Percentiles rank a stretch among this genome's conserved stretches.
phyloP scores from a whole-genome alignment of 495 filamentous ascomycete species.

The Penicillium goetzii region DNA sequence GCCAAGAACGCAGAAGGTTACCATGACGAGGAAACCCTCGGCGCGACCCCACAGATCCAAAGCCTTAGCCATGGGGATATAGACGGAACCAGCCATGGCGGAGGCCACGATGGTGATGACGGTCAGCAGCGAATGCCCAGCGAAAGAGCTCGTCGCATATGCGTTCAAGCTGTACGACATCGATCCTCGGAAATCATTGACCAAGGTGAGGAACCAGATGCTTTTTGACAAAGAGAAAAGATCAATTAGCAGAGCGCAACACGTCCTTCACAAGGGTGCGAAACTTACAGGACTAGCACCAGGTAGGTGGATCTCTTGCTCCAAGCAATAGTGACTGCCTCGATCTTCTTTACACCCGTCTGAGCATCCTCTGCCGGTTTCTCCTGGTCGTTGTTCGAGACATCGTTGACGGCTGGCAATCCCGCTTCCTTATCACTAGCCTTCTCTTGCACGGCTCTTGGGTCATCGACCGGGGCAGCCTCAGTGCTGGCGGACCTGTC shows the following conservation, averaged over 20 bases:
- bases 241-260: background rate
- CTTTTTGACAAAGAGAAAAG: constrained; percentile 11
- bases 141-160: constrained; percentile 51
- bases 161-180: constrained; percentile 29
- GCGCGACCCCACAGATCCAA: constrained; percentile 66
- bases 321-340: constrained; percentile 29
- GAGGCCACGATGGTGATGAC: constrained; percentile 57
- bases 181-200: constrained; percentile 40
- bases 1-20: constrained; percentile 35
- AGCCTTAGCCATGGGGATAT: constrained; percentile 65
- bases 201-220: constrained; percentile 48
- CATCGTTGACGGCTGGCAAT: background rate
- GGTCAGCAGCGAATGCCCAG: constrained; percentile 57
- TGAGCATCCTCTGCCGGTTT: constrained; percentile 22
- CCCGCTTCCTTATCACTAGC: constrained; percentile 7
- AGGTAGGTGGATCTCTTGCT: constrained; percentile 12
- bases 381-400: background rate
- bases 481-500: constrained; percentile 1
- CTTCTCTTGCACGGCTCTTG: background rate
- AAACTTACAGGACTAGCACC: background rate
- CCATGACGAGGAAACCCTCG: constrained; percentile 53
- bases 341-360: constrained; percentile 27
- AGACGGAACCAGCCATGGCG: constrained; percentile 35
- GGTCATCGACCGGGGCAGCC: constrained; percentile 2
- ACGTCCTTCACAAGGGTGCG: background rate